Evolutionary conservation across 371 early-diverging fungal species (phyloP), one percentile per base, ranked within the genome.

Genomic region (Batrachochytrium dendrobatidis): DNA sequence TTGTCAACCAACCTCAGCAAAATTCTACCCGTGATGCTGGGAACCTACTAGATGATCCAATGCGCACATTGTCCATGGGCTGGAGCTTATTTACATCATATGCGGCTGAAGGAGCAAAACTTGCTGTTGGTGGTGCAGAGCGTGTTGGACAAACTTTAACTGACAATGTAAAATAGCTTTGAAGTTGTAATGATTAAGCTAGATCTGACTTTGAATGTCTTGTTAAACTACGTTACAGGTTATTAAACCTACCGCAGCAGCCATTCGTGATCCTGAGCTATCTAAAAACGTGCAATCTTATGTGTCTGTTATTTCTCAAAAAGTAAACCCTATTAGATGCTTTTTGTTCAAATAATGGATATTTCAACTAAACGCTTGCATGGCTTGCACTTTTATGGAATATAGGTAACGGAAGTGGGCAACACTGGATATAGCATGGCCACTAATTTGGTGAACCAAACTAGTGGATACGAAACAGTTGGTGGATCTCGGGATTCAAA

Each of bases 241-340:
- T 56, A 86, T 93, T 53, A 83, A 84, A 60, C 94, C 94, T n/a
- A 85, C 90, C 1, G 73, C 89, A 22, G 79, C 83, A n/a, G 88
- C 86, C 20, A 79, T 91, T 24, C 83, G 86, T n/a, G 93, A 95
- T 68, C 93, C 92, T 7, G 84, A 90, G 53, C 84, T 94, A 52
- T 81, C 83, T 65, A 79, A 72, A 61, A 86, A 85, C 50, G 80
- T 92, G 8, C 48, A 59, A 18, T 34, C 65, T 18, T 69, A 64
- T 43, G 61, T 65, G 2, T 49, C 55, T 2, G 55, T 54, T 2
- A 50, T 69, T 29, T 55, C 58, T 4, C 59, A 58, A n/a, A 65
- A 62, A 57, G 65, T 61, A 18, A 6, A n/a, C 52, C 20, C 25
- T 26, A 18, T 3, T 7, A 8, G 44, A 26, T n/a, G 39, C 44